Evolutionary conservation across 106 monocot genomes (phyloP), one percentile per base, ranked within the genome.

Genomic region (Chionographis japonica): DNA sequence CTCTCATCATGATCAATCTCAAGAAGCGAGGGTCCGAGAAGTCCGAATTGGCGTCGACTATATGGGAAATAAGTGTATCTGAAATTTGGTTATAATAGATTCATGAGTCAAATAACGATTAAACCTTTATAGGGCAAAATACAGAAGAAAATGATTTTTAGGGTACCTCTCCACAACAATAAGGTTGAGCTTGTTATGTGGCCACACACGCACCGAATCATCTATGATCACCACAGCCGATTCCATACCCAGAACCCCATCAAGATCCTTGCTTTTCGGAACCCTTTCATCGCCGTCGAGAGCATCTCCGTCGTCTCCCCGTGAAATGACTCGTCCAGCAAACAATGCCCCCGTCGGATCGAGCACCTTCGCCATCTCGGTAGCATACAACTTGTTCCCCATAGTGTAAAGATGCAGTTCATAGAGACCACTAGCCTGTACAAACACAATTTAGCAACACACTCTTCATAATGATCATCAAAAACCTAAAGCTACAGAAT

Each of bases 211-310:
- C 40, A 84, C 58, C 8, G 93, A 90, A 68, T 98, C 98, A 76
- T 98, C 98, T 17, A 98, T 98, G 40, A 98, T 93, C 71, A 98
- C 93, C 18, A 98, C 98, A 35, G 87, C 92, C 14, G 93, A 93
- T 63, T 98, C 98, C 93, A 98, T 83, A 10, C 98, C 98, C 58
- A 98, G 73, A 11, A 98, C 93, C 12, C 98, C 93, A 52, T 93
- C 98, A 7, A 98, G 71, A 74, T 98, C 98, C 77, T 98, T 98
- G 72, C 78, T 98, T 75, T 90, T 98, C 4, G 85, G 86, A 12
- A 90, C 67, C 72, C 83, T 87, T 2, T 98, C 98, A 68, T 93
- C 93, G 16, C 81, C 83, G 71, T 90, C 85, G 39, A 84, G 53
- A 37, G 69, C 55, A 65, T 93, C 98, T 39, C 66, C 73, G 49